These are phyloP conservation scores for Hygrophila difformis DNA, from an alignment of 257 asterid genomes.

Conservation along the genomic window DNA sequence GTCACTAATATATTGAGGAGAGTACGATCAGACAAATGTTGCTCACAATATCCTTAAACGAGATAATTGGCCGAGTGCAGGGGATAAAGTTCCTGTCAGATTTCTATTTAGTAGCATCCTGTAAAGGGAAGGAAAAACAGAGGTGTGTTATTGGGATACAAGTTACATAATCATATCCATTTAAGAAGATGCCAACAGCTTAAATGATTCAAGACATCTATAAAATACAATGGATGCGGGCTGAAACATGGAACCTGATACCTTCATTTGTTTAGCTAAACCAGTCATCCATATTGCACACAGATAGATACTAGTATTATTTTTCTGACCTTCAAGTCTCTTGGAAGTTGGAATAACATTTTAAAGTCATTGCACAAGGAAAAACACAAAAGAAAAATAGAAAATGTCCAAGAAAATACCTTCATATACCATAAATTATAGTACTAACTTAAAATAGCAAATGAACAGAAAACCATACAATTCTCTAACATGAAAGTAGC, in stretches of 20 bases:
- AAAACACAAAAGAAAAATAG: neutral
- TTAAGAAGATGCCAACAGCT: too few relatives aligned
- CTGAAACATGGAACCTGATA: too few relatives aligned
- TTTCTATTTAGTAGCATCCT: slow-evolving; percentile 45
- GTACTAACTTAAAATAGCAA: slow-evolving; percentile 3
- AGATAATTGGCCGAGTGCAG: slow-evolving; percentile 74
- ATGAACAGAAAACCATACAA: slow-evolving; percentile 42
- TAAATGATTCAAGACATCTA: too few relatives aligned
- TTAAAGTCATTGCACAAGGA: neutral
- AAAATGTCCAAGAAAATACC: neutral
- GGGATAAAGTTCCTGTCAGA: slow-evolving; percentile 76
- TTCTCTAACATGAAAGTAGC: slow-evolving; percentile 62
- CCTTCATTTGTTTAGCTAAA: too few relatives aligned
- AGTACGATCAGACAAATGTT: neutral
- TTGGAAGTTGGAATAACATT: too few relatives aligned
- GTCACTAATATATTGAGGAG: slow-evolving; percentile 1
- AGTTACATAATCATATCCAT: neutral
- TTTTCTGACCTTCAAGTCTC: too few relatives aligned
- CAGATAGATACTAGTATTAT: too few relatives aligned
- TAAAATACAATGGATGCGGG: too few relatives aligned
- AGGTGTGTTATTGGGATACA: neutral
- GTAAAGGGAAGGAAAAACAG: slow-evolving; percentile 20
- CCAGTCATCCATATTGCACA: too few relatives aligned
- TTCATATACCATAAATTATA: neutral
- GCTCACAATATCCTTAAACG: slow-evolving; percentile 72